These are phyloP conservation scores for Plectranthus barbatus DNA, from an alignment of 257 asterid species.

Conservation along the genomic window DNA sequence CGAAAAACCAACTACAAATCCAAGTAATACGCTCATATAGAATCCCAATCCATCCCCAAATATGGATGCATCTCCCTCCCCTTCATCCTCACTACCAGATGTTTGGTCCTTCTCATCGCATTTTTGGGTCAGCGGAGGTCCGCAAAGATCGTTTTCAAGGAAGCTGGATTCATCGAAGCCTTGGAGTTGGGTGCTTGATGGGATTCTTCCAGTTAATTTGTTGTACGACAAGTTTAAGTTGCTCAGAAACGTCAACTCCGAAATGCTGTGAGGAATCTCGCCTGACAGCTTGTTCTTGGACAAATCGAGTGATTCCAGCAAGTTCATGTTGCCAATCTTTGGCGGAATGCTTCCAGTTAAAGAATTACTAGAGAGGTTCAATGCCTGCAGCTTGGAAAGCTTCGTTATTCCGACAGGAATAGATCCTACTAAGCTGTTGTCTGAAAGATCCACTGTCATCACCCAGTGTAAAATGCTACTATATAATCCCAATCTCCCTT, in stretches of 20 bases:
- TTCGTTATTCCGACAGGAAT: background rate
- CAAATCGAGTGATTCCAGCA: conserved; percentile 29
- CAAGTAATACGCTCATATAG: background rate
- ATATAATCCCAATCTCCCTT: conserved; percentile 6
- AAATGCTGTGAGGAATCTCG: conserved; percentile 16
- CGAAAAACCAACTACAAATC: conserved; percentile 16
- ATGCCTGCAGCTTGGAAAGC: background rate
- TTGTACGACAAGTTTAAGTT: conserved; percentile 28
- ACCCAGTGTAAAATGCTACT: conserved; percentile 1
- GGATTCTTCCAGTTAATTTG: conserved; percentile 20
- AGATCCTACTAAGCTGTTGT: conserved; percentile 5
- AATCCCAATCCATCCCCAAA: background rate
- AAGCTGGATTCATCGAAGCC: background rate
- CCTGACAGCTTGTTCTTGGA: conserved; percentile 24
- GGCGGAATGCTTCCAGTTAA: conserved; percentile 26
- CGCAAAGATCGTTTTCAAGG: conserved; percentile 9
- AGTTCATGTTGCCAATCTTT: conserved; percentile 13
- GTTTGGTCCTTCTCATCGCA: background rate
- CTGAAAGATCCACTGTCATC: conserved; percentile 11
- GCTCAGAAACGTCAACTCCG: conserved; percentile 20
- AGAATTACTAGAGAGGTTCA: conserved; percentile 18
- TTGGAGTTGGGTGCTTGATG: conserved; percentile 27
- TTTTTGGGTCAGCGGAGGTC: background rate
- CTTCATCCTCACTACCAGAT: background rate
- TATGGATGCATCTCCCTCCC: background rate